These are phyloP conservation scores for Scedosporium aurantiacum DNA, from an alignment of 2,329 filamentous ascomycete genomes.

Conservation along the genomic window DNA sequence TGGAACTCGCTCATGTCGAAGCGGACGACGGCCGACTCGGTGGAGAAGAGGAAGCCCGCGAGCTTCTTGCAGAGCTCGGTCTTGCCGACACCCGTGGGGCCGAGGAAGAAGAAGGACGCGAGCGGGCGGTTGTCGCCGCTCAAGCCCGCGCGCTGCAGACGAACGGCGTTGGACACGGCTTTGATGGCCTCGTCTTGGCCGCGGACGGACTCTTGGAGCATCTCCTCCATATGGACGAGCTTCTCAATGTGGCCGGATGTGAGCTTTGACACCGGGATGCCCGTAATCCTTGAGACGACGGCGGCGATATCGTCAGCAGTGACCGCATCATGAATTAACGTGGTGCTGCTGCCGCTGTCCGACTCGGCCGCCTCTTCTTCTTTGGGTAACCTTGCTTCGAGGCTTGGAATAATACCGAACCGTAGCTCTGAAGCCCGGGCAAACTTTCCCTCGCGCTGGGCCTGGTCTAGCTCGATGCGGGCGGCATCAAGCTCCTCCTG, in stretches of 20 bases:
- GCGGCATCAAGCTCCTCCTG: slow-evolving; percentile 85
- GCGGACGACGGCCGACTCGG: slow-evolving; percentile 77
- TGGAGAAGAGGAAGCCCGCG: slow-evolving; percentile 85
- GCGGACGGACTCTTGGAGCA: slow-evolving; percentile 68
- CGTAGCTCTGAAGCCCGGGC: slow-evolving; percentile 80
- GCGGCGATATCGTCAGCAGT: slow-evolving; percentile 87
- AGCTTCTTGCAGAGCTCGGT: slow-evolving; percentile 96
- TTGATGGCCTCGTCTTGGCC: slow-evolving; percentile 91
- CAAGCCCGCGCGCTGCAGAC: slow-evolving; percentile 84
- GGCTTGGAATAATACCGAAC: slow-evolving; percentile 72
- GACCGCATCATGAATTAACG: slow-evolving; percentile 85
- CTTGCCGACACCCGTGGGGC: slow-evolving; percentile 92
- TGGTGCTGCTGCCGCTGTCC: slow-evolving; percentile 18
- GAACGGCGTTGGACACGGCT: slow-evolving; percentile 83
- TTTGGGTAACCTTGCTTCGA: slow-evolving; percentile 70
- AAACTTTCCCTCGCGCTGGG: slow-evolving; percentile 81
- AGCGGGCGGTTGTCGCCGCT: slow-evolving; percentile 85
- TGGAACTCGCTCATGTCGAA: slow-evolving; percentile 99
- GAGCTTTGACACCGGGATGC: slow-evolving; percentile 84
- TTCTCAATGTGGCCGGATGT: slow-evolving; percentile 92
- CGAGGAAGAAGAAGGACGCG: slow-evolving; percentile 95
- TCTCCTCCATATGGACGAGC: slow-evolving; percentile 90
- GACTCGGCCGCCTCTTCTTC: slow-evolving; percentile 43
- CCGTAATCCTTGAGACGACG: slow-evolving; percentile 83
- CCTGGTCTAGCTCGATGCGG: slow-evolving; percentile 73